Percentiles rank a stretch among this genome's conserved stretches.
Conservation (phyloP, 2,329 filamentous ascomycete species). For the Fusarium clavum region DNA sequence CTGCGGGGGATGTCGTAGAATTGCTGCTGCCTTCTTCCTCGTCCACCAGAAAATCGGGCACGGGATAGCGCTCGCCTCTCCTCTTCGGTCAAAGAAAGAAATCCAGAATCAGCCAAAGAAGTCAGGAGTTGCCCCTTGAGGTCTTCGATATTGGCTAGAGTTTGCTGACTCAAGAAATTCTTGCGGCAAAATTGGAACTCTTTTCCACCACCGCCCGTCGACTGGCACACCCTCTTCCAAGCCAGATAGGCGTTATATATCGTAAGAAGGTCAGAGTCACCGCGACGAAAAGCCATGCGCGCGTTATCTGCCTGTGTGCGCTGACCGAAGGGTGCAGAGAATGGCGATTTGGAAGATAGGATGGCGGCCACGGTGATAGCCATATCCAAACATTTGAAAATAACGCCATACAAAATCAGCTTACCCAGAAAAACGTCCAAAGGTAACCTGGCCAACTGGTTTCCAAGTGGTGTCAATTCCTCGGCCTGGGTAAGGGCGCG, state of each 20-base stretch:
- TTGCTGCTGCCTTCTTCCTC: constrained; percentile 70
- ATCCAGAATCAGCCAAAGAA: constrained; percentile 85
- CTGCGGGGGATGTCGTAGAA: constrained; percentile 87
- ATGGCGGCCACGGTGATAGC: constrained; percentile 92
- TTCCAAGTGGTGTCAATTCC: constrained; percentile 86
- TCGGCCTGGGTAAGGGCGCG: constrained; percentile 85
- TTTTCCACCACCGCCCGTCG: constrained; percentile 69
- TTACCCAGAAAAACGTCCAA: constrained; percentile 96
- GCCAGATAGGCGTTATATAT: constrained; percentile 92
- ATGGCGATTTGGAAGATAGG: constrained; percentile 93
- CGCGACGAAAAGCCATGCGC: constrained; percentile 80
- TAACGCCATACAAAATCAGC: constrained; percentile 84
- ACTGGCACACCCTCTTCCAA: constrained; percentile 86
- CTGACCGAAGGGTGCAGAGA: constrained; percentile 86
- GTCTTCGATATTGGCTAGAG: constrained; percentile 91
- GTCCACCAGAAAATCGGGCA: constrained; percentile 67
- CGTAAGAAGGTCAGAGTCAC: constrained; percentile 92
- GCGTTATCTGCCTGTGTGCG: constrained; percentile 84
- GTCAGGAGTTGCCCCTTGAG: constrained; percentile 91
- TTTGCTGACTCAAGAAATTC: constrained; percentile 92
- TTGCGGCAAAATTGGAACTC: constrained; percentile 94
- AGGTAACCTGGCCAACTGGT: constrained; percentile 87
- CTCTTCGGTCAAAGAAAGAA: constrained; percentile 78
- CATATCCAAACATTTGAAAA: constrained; percentile 93
- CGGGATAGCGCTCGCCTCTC: constrained; percentile 77